phyloP scores from a whole-genome alignment of 305 asterid species.

The Andrographis paniculata region DNA sequence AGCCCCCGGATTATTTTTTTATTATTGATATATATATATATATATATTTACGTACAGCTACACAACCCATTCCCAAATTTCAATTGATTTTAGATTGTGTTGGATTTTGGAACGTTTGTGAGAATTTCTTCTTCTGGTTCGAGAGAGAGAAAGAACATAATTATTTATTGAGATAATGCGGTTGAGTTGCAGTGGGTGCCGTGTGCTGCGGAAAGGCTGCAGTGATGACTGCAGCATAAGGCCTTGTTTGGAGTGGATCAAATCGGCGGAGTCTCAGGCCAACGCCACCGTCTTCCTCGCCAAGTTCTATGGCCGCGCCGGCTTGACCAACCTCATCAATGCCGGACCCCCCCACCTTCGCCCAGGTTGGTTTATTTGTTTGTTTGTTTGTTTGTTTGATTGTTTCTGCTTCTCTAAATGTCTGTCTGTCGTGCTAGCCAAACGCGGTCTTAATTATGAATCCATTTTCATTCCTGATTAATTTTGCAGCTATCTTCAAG shows the following conservation, averaged over 20 bases:
- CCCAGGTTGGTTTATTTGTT: slow-evolving; percentile 27
- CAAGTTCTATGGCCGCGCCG: slow-evolving; percentile 78
- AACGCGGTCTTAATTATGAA: not conserved
- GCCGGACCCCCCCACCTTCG: slow-evolving; percentile 44
- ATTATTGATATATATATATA: not conserved
- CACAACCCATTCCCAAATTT: not conserved
- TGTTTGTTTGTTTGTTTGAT: no score
- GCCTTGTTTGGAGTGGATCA: slow-evolving; percentile 44
- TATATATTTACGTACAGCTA: not conserved
- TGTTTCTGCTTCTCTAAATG: no score
- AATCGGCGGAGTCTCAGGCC: slow-evolving; percentile 49
- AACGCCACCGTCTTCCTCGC: slow-evolving; percentile 72
- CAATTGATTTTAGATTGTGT: not conserved
- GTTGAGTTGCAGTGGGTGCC: slow-evolving; percentile 74
- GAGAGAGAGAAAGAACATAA: not conserved
- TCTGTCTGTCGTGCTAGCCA: not conserved
- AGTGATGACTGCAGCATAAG: slow-evolving; percentile 52
- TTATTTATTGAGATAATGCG: not conserved
- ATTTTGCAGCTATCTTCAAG: slow-evolving; percentile 45
- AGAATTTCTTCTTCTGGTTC: not conserved
- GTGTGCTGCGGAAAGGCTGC: slow-evolving; percentile 75
- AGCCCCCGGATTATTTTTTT: no score
- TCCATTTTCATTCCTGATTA: not conserved
- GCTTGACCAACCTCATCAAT: slow-evolving; percentile 59
- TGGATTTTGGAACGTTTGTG: not conserved